Base-by-base conservation (phyloP, 805 yeast genomes). In the Candida succiphila region DNA sequence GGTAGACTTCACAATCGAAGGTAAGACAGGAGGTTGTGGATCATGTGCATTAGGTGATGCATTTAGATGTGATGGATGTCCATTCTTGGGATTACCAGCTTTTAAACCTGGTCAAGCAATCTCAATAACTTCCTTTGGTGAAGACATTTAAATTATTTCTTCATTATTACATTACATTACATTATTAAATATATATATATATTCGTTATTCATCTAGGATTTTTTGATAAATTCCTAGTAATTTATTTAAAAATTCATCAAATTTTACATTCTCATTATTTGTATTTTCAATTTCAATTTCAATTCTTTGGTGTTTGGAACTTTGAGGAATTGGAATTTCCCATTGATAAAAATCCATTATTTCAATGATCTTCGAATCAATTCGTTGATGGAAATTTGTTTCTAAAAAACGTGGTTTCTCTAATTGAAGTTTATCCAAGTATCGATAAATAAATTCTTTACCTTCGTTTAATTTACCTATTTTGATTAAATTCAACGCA, bases 31-130 rank as follows among this genome's bases (percentile, higher is more conserved):
- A 23, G 96, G 96, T 3, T 92, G 99, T 63, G 95, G 95, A 18
- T 84, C 95, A 9, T 92, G 99, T 61, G 78, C 97, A 0, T 68
- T 92, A 32, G 99, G 99, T 29, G 99, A 92, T 57, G 98, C 98
- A 0, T 92, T 92, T 63, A 69, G 99, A 51, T 92, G 99, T 57
- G 95, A 88, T 45, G 96, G 97, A 2, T 92, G 99, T 61, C 99
- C 99, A 26, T 92, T 79, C 59, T 63, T 92, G 44, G 99, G 99
- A 0, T 65, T 92, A 30, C 99, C 99, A 13, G 96, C 99, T 4
- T 92, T 92, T 70, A 87, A 87, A 60, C 98, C 97, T 1, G 99
- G 99, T 33, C 94, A 92, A 61, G 78, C 78, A 9, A 76, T 92
- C 35, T 77, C 80, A 22, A 61, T 89, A 41, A 86, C 72, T 48